phyloP scores from a whole-genome alignment of 805 yeast genomes.

The Kodamaea leandrae region DNA sequence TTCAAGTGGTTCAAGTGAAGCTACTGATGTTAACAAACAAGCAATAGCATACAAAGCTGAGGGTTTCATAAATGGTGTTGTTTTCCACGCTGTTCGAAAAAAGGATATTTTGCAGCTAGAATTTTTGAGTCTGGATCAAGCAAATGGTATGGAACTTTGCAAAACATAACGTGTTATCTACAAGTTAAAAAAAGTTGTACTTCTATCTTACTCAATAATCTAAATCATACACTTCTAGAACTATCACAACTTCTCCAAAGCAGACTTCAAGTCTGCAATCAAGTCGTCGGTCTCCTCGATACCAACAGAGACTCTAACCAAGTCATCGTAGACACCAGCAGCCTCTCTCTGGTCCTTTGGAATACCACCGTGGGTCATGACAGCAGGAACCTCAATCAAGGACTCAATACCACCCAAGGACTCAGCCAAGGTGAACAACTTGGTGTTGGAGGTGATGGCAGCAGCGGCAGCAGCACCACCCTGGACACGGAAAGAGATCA shows the following conservation, averaged over 20 bases:
- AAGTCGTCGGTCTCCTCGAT: conserved; percentile 32
- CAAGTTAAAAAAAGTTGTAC: background rate
- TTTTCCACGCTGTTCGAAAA: conserved; percentile 3
- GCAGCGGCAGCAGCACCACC: conserved; percentile 81
- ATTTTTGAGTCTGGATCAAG: too few relatives aligned
- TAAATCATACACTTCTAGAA: background rate
- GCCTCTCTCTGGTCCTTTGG: conserved; percentile 75
- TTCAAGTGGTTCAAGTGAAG: conserved; percentile 7
- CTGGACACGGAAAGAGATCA: conserved; percentile 80
- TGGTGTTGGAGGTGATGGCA: conserved; percentile 67
- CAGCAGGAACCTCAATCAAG: conserved; percentile 82
- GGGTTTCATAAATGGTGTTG: conserved; percentile 6
- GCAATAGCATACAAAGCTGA: conserved; percentile 6
- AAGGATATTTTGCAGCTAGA: conserved; percentile 3
- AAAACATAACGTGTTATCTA: too few relatives aligned
- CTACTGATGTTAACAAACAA: background rate
- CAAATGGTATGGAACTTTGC: too few relatives aligned
- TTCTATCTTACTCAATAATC: background rate
- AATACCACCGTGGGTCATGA: conserved; percentile 91
- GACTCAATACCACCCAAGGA: conserved; percentile 90
- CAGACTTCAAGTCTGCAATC: conserved; percentile 51
- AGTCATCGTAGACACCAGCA: conserved; percentile 77
- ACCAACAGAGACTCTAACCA: conserved; percentile 53
- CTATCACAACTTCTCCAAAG: conserved; percentile 41
- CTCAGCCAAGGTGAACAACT: conserved; percentile 82